A percentile compares a stretch with the other conserved stretches of the same genome.
phyloP scores from a whole-genome alignment of 495 filamentous ascomycete genomes.

The Penicillium bialowiezense region DNA sequence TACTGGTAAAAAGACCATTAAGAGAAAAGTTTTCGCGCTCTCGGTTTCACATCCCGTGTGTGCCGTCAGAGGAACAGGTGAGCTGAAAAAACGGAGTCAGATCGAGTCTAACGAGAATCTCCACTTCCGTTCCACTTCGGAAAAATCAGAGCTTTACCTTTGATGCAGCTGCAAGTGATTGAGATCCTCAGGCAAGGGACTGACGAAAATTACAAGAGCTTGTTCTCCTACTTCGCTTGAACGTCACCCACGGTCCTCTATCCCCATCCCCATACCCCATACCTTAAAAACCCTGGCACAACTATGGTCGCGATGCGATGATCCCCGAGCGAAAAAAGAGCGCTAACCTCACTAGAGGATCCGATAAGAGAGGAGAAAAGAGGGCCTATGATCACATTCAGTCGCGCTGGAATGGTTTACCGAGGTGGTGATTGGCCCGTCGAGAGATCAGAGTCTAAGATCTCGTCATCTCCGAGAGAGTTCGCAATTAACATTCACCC shows the following conservation, averaged over 20 bases:
- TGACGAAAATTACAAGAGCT: background rate
- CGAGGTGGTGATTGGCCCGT: constrained; percentile 19
- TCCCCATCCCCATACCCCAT: too few relatives aligned
- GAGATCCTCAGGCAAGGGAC: background rate
- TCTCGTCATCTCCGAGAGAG: constrained; percentile 14
- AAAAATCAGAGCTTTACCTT: constrained; percentile 1
- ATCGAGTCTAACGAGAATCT: constrained; percentile 7
- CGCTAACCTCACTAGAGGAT: background rate
- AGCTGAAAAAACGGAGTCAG: constrained; percentile 11
- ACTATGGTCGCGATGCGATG: background rate
- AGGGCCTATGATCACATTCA: background rate
- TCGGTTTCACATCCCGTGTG: constrained; percentile 2
- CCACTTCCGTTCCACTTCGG: constrained; percentile 7
- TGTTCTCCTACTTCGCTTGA: background rate
- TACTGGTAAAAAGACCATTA: too few relatives aligned
- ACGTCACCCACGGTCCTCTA: background rate
- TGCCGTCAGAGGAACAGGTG: constrained; percentile 8
- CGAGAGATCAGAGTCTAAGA: background rate
- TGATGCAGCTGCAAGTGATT: constrained; percentile 4
- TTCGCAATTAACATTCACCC: constrained; percentile 10
- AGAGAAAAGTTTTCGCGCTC: too few relatives aligned
- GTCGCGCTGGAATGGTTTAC: background rate
- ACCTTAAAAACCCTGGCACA: too few relatives aligned
- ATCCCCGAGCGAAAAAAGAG: background rate
- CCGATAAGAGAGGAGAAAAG: background rate